Conservation (phyloP, 257 asterid species). For the Penstemon davidsonii region DNA sequence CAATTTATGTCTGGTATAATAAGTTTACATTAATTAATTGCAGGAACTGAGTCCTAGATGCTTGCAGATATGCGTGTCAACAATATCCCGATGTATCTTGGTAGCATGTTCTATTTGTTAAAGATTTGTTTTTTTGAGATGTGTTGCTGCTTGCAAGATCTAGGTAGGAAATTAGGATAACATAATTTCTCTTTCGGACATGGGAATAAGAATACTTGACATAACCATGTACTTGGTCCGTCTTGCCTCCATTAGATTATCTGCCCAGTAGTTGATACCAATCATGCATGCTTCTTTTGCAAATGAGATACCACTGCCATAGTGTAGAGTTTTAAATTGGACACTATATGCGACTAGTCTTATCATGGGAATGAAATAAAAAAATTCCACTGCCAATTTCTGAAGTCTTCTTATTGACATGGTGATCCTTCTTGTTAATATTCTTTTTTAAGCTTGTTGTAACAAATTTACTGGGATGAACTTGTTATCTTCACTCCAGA, state of each 20-base stretch:
- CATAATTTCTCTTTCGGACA: background rate
- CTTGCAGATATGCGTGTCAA: background rate
- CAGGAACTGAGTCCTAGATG: background rate
- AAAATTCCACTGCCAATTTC: too few relatives aligned
- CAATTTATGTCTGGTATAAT: background rate
- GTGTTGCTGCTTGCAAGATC: slow-evolving; percentile 6
- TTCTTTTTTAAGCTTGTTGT: too few relatives aligned
- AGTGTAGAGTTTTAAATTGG: too few relatives aligned
- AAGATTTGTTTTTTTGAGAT: background rate
- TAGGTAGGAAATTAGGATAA: background rate
- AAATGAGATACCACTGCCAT: background rate
- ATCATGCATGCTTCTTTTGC: background rate
- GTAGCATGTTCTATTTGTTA: background rate
- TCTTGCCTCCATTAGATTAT: background rate
- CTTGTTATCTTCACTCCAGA: too few relatives aligned
- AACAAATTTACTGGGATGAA: too few relatives aligned
- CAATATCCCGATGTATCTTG: background rate
- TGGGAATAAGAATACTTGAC: background rate
- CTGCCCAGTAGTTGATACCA: background rate
- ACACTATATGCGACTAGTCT: too few relatives aligned
- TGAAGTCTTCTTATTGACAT: background rate
- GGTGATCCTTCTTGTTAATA: background rate
- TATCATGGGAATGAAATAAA: too few relatives aligned
- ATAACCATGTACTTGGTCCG: background rate
- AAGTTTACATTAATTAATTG: background rate